A percentile compares a stretch with the other conserved stretches of the same genome.
Conservation (phyloP, 169 alveolate genomes). For the Plasmodium inui region DNA sequence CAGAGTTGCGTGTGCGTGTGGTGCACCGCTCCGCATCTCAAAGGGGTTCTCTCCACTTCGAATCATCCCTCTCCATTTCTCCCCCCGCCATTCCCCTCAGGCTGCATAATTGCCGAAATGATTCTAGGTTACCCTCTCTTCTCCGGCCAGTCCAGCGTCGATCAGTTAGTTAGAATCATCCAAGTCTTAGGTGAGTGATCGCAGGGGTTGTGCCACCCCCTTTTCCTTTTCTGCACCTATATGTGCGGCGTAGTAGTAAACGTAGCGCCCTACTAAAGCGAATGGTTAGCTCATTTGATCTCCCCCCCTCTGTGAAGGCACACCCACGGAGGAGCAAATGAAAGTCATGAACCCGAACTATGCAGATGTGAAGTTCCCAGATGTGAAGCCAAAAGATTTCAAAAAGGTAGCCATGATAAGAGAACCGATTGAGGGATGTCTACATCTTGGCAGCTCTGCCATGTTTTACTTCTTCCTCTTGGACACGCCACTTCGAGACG, state of each 20-base stretch:
- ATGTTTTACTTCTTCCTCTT: not conserved
- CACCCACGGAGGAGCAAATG: constrained; percentile 95
- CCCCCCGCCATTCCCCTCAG: constrained; percentile 75
- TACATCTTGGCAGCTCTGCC: not conserved
- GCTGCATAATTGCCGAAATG: constrained; percentile 97
- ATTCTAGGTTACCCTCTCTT: constrained; percentile 95
- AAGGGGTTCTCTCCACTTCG: not conserved
- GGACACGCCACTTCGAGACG: not conserved
- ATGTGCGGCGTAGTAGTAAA: not conserved
- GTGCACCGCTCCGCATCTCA: constrained; percentile 78
- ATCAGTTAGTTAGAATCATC: constrained; percentile 95
- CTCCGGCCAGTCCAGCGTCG: constrained; percentile 97
- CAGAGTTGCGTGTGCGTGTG: constrained; percentile 63
- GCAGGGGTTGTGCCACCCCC: not conserved
- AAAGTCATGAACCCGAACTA: constrained; percentile 95
- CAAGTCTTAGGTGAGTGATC: constrained; percentile 85
- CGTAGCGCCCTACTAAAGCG: not conserved
- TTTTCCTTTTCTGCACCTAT: no score
- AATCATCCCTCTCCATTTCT: not conserved
- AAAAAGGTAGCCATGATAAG: constrained; percentile 7
- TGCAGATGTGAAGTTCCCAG: constrained; percentile 93
- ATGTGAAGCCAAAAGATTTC: constrained; percentile 84
- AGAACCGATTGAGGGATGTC: not conserved
- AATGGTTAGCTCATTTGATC: not conserved
- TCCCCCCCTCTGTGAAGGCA: constrained; percentile 87